Evolutionary conservation across 2,329 filamentous ascomycete genomes (phyloP).

Genomic region (Colletotrichum neosansevieriae): DNA sequence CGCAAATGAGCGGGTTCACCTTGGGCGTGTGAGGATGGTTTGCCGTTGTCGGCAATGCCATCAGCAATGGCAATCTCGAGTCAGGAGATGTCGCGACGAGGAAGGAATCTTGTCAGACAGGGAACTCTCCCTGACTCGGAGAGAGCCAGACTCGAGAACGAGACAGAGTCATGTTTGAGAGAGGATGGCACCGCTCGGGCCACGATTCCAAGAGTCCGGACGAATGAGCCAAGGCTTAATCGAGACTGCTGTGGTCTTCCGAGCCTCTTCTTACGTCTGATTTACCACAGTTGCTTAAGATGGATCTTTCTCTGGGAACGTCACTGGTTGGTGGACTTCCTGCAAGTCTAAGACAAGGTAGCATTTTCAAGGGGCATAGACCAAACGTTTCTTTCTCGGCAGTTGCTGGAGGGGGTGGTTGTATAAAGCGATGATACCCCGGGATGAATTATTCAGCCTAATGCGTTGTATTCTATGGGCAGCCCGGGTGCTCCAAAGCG

Average conservation of each 20-base stretch:
- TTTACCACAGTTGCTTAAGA: background rate
- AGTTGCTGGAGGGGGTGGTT: conserved; percentile 7
- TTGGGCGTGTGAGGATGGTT: conserved; percentile 5
- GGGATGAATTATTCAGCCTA: background rate
- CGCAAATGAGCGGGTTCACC: background rate
- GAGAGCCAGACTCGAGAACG: background rate
- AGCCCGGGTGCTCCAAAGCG: background rate
- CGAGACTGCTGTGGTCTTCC: background rate
- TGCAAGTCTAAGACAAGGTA: background rate
- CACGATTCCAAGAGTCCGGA: conserved; percentile 7
- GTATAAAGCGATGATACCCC: background rate
- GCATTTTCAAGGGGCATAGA: background rate
- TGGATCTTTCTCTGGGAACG: background rate
- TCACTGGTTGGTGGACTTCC: background rate
- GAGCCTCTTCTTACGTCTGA: background rate
- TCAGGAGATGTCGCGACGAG: background rate
- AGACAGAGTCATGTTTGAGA: conserved; percentile 12
- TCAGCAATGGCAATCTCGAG: conserved; percentile 1
- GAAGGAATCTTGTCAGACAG: conserved; percentile 5
- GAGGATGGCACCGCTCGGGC: conserved; percentile 8
- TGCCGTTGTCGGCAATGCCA: conserved; percentile 6
- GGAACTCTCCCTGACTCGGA: conserved; percentile 6
- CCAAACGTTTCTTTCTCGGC: conserved; percentile 11
- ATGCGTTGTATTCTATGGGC: background rate
- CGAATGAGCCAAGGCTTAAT: conserved; percentile 3